Percentiles rank a stretch among this genome's conserved stretches.
Evolutionary conservation across 83 land plant species (phyloP).

Genomic region (Thuja plicata): DNA sequence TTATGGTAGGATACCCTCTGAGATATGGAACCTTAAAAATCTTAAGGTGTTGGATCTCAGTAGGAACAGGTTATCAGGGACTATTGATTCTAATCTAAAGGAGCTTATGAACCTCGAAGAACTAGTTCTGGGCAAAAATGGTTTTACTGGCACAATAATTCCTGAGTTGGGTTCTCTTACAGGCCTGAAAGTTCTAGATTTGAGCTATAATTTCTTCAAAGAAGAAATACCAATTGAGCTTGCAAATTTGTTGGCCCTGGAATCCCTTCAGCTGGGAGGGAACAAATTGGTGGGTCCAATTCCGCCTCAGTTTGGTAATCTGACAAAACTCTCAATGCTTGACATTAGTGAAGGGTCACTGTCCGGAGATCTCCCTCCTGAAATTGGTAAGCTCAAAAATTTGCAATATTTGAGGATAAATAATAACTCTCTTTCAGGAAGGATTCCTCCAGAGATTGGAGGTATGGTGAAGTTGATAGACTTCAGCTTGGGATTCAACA

Average conservation of each 20-base stretch:
- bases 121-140: conserved; percentile 34
- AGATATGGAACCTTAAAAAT: conserved; percentile 26
- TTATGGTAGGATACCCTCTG: conserved; percentile 39
- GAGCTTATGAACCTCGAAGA: conserved; percentile 13
- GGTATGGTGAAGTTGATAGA: conserved; percentile 11
- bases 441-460: conserved; percentile 30
- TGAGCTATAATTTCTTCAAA: neutral
- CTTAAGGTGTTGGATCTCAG: conserved; percentile 26
- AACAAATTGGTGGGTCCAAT: conserved; percentile 19
- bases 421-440: conserved; percentile 20
- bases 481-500: conserved; percentile 23
- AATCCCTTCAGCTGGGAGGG: conserved; percentile 19
- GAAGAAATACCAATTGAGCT: conserved; percentile 22
- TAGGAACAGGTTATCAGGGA: conserved; percentile 28
- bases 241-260: conserved; percentile 9
- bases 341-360: conserved; percentile 15
- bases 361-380: conserved; percentile 26
- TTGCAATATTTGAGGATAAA: conserved; percentile 16
- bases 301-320: conserved; percentile 20
- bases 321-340: conserved; percentile 16
- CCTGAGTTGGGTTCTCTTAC: conserved; percentile 19
- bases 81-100: conserved; percentile 15
- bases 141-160: conserved; percentile 34
- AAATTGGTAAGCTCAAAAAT: conserved; percentile 18
- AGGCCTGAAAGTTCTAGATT: conserved; percentile 21